phyloP scores from a whole-genome alignment of 371 early-diverging fungal genomes.

The Chytridium lagenaria region DNA sequence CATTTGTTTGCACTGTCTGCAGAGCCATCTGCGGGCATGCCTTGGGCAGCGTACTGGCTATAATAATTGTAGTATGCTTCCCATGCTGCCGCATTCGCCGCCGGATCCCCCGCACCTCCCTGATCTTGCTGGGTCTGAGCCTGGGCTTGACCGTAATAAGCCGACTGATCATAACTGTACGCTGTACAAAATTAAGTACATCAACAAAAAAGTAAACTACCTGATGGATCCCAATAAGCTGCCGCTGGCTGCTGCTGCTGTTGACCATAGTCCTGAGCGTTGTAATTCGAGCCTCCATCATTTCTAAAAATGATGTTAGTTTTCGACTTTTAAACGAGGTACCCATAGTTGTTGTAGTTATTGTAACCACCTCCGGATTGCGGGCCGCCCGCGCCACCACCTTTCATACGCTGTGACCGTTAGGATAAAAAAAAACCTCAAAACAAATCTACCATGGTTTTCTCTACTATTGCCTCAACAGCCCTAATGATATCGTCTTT shows the following conservation, averaged over 20 bases:
- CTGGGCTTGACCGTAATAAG: slow-evolving; percentile 3
- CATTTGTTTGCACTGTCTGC: no score
- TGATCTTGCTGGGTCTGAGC: neutral
- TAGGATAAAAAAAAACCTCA: neutral
- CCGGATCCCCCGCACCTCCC: neutral
- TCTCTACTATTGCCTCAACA: slow-evolving; percentile 27
- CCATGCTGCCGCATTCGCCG: slow-evolving; percentile 1
- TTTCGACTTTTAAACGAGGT: no score
- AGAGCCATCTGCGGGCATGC: no score
- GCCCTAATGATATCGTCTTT: slow-evolving; percentile 26
- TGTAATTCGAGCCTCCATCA: neutral
- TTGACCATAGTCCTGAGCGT: neutral
- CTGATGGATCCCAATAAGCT: slow-evolving; percentile 12
- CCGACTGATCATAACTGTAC: neutral
- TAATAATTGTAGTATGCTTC: neutral
- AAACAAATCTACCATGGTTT: slow-evolving; percentile 9
- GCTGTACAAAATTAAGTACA: neutral
- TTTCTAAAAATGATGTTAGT: no score
- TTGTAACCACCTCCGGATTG: neutral
- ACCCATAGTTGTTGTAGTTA: neutral
- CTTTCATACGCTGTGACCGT: neutral
- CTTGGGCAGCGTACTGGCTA: neutral
- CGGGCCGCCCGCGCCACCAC: neutral
- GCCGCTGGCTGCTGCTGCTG: slow-evolving; percentile 2
- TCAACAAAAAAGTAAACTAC: neutral